These are phyloP conservation scores for Jacaranda copaia DNA, from an alignment of 257 asterid genomes.

Conservation along the genomic window DNA sequence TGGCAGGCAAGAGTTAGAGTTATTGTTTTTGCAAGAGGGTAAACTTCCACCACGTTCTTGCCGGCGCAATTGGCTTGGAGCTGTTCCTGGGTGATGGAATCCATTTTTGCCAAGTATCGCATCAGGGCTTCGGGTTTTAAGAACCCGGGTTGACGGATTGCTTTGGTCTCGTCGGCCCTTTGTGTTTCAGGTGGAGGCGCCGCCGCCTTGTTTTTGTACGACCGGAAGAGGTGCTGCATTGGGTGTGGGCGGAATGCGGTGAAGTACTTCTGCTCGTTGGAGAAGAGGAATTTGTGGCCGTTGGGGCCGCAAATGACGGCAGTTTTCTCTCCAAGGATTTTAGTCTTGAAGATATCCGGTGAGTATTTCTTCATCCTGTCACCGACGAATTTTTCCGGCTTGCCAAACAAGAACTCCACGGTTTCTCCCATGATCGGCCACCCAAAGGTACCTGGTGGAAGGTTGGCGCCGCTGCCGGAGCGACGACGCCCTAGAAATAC, in stretches of 20 bases:
- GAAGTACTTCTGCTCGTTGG: slow-evolving; percentile 69
- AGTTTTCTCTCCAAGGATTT: slow-evolving; percentile 74
- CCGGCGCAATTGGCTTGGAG: slow-evolving; percentile 49
- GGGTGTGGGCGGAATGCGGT: slow-evolving; percentile 69
- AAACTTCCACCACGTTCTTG: slow-evolving; percentile 42
- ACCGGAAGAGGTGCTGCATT: slow-evolving; percentile 65
- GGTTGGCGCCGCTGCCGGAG: slow-evolving; percentile 26
- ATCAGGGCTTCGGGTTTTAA: slow-evolving; percentile 69
- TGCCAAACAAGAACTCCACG: slow-evolving; percentile 56
- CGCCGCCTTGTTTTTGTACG: slow-evolving; percentile 46
- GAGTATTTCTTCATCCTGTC: slow-evolving; percentile 67
- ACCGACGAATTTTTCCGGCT: slow-evolving; percentile 68
- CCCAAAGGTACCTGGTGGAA: slow-evolving; percentile 83
- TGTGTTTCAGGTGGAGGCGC: slow-evolving; percentile 4
- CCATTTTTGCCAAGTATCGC: slow-evolving; percentile 59
- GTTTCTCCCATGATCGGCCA: slow-evolving; percentile 76
- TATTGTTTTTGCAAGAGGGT: slow-evolving; percentile 56
- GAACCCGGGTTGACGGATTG: slow-evolving; percentile 70
- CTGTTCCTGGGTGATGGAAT: slow-evolving; percentile 43
- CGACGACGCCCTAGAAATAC: slow-evolving; percentile 24
- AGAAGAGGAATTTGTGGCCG: slow-evolving; percentile 75
- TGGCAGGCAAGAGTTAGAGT: slow-evolving; percentile 64
- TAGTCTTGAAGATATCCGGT: slow-evolving; percentile 64
- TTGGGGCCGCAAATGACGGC: slow-evolving; percentile 75
- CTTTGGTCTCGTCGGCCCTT: slow-evolving; percentile 39